These are phyloP conservation scores for Penicillium arizonense DNA, from an alignment of 495 filamentous ascomycete genomes.

Conservation along the genomic window DNA sequence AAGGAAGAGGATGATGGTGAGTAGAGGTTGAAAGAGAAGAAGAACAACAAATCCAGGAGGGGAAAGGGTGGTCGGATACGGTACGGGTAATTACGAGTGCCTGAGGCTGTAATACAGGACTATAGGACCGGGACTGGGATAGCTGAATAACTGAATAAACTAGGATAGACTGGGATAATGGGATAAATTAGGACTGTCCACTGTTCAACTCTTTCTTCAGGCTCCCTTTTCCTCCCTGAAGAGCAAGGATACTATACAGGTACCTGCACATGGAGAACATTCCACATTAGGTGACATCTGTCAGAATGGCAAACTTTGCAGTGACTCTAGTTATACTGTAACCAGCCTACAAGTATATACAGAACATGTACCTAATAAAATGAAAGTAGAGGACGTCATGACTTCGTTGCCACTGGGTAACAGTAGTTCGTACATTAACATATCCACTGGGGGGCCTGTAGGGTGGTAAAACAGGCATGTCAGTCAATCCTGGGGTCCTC, in stretches of 20 bases:
- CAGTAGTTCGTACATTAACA: constrained; percentile 17
- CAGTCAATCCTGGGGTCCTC: constrained; percentile 25
- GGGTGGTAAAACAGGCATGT: constrained; percentile 11
- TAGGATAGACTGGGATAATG: too few relatives aligned
- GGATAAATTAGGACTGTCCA: not conserved
- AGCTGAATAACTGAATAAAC: too few relatives aligned
- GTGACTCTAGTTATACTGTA: not conserved
- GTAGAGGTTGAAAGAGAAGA: constrained; percentile 42
- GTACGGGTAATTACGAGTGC: constrained; percentile 1
- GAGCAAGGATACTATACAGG: not conserved
- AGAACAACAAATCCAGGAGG: constrained; percentile 24
- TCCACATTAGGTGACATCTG: constrained; percentile 14
- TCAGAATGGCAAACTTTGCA: constrained; percentile 9
- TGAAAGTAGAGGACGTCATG: constrained; percentile 28
- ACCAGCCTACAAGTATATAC: too few relatives aligned
- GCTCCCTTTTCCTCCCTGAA: not conserved
- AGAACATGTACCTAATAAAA: not conserved
- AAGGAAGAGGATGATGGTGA: constrained; percentile 7
- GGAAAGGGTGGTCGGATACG: constrained; percentile 6
- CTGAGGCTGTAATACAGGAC: constrained; percentile 4
- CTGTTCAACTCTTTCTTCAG: not conserved
- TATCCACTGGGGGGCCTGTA: constrained; percentile 11
- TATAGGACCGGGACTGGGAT: not conserved
- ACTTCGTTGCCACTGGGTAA: constrained; percentile 25
- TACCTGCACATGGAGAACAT: constrained; percentile 4